Evolutionary conservation across 208 protist species (phyloP).

Genomic region (Entamoeba invadens): DNA sequence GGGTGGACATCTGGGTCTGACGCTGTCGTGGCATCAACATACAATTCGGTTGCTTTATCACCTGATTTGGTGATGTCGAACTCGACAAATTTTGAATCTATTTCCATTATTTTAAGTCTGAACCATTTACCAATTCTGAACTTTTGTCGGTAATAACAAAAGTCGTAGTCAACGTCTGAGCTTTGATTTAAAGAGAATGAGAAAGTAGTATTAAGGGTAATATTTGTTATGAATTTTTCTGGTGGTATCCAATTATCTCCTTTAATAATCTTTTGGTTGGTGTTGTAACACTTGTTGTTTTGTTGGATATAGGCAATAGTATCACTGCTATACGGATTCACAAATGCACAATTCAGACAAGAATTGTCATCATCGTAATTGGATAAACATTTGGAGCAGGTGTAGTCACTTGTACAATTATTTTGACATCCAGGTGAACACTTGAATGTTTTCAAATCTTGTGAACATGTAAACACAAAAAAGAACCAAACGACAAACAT

Average conservation of each 20-base stretch:
- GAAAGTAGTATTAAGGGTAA: background rate
- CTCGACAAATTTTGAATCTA: no score
- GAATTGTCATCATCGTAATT: background rate
- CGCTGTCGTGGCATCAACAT: background rate
- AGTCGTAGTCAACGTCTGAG: background rate
- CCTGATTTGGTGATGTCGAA: no score
- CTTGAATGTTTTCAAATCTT: no score
- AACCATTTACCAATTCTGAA: background rate
- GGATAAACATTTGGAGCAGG: background rate
- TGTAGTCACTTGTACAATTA: background rate
- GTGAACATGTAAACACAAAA: no score
- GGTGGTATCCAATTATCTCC: background rate
- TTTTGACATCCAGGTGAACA: background rate
- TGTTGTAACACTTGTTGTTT: background rate
- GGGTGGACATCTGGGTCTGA: background rate
- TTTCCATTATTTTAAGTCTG: background rate
- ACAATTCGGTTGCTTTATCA: no score
- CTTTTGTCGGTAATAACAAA: background rate
- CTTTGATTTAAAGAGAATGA: background rate
- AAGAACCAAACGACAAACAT: no score
- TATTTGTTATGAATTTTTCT: background rate
- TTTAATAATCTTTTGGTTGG: background rate
- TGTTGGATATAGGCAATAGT: background rate
- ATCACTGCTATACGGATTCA: background rate
- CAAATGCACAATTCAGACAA: background rate